Conservation (phyloP, 2,329 filamentous ascomycete genomes). For the Aquanectria penicillioides region DNA sequence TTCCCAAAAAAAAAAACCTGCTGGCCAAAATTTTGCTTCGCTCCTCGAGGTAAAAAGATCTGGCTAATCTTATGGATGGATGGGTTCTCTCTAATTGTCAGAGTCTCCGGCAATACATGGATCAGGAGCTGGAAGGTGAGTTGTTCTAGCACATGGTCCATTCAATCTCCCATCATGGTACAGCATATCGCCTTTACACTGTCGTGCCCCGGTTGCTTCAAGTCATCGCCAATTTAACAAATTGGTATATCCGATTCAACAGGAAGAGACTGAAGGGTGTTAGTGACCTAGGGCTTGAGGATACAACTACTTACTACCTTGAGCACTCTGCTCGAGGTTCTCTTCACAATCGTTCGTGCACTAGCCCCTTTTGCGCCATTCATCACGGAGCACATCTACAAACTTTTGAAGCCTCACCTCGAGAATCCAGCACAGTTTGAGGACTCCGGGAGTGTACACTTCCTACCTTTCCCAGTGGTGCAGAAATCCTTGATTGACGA, state of each 20-base stretch:
- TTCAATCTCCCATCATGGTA: background rate
- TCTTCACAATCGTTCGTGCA: conserved; percentile 84
- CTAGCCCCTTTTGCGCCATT: conserved; percentile 92
- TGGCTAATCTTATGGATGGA: conserved; percentile 76
- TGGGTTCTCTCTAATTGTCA: conserved; percentile 91
- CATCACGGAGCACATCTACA: conserved; percentile 88
- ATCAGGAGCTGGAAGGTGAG: conserved; percentile 82
- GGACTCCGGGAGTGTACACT: conserved; percentile 85
- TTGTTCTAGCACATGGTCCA: conserved; percentile 29
- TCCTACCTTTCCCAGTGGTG: conserved; percentile 84
- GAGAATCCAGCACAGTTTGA: conserved; percentile 70
- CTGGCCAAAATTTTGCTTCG: conserved; percentile 31
- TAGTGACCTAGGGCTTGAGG: conserved; percentile 68
- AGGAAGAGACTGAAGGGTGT: conserved; percentile 85
- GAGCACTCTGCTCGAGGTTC: conserved; percentile 87
- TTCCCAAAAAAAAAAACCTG: conserved; percentile 37
- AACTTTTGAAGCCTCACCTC: conserved; percentile 80
- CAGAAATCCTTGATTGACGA: conserved; percentile 84
- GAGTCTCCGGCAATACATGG: conserved; percentile 85
- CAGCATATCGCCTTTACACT: conserved; percentile 78
- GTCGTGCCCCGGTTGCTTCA: conserved; percentile 81
- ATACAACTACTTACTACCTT: conserved; percentile 85
- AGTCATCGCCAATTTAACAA: conserved; percentile 87
- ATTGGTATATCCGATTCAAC: conserved; percentile 95
- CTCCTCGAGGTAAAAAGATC: conserved; percentile 21